Evolutionary conservation across 805 yeast genomes (phyloP), one percentile per base, ranked within the genome.

Genomic region (Clavispora santaluciae): DNA sequence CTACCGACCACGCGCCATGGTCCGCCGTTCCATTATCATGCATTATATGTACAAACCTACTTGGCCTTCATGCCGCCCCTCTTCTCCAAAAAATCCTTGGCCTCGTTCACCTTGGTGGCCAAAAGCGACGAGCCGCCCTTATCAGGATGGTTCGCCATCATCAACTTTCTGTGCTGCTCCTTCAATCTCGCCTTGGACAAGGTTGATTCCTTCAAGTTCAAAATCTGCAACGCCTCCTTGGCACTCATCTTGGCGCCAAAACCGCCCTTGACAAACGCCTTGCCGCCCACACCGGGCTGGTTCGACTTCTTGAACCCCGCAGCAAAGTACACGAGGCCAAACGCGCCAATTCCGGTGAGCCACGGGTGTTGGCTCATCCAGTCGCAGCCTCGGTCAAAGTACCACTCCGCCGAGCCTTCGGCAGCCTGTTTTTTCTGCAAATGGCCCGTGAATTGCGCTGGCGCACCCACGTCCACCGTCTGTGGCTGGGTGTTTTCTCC

Each of bases 91-190:
- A 84, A 76, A 54, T 81, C 90, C 60, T 85, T 89, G 21, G 97
- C 96, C 66, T 90, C 96, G 60, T 90, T 90, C 46, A 90, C 83
- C 69, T 90, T 90, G 43, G 90, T 81, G 35, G 97, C 96, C 61
- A 90, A 61, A 55, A 76, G 88, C 21, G 95, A 86, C 9, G 95
- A 83, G 2, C 97, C 97, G 24, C 96, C 96, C 59, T 81, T 85
- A 68, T 90, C 97, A 9, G 97, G 97, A 59, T 90, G 97, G 61
- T 90, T 90, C 37, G 84, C 76, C 64, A 87, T 64, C 93, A 90
- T 86, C 55, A 89, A 82, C 53, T 72, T 72, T 65, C 96, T 78
- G 59, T 90, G 96, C 44, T 80, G 81, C 46, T 83, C 88, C 57
- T 84, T 83, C 55, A 89, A 70, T 54, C 73, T 81, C 44, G 80